Base-by-base conservation (phyloP, 1,284 basidiomycete species). In the Pisolithus thermaeus region DNA sequence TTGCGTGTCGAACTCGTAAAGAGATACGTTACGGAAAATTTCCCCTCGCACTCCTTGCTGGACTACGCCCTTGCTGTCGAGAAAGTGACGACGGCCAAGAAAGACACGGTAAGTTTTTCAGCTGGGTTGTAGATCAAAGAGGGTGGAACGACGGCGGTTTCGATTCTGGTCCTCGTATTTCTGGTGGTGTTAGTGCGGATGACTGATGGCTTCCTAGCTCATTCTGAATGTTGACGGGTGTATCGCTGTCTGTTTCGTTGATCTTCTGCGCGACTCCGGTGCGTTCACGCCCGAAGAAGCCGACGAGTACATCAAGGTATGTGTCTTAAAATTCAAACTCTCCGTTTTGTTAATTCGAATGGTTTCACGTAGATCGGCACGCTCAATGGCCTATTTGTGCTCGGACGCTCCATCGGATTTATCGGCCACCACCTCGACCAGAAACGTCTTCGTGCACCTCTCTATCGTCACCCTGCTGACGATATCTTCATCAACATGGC, bases 1-100 rank as follows among this genome's bases (percentile, higher is more conserved):
- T 77, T 93, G 48, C 93, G 96, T 71, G 96, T 99, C 61, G 89
- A 95, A 75, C 88, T 99, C 53, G 95, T 99, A 56, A 97, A 97
- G 81, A 93, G 97, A 75, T 99, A 91, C 66, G 95, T 97, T 56
- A 77, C 70, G 73, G 94, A 97, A 77, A 78, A 97, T 80, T 99
- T 99, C 90, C 95, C 95, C 7, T 87, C 84, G 68, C 84, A 93
- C 77, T 84, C 81, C 59, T 77, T 94, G 56, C 85, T 99, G 67
- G 96, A 99, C 77, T 99, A 97, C 66, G 96, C 96, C n/a, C 83
- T 98, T 54, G 94, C 92, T 42, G 94, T 98, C 59, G 95, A 99
- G 80, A 93, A 92, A 73, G 95, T 98, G 52, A 98, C 96, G 39
- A 96, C 94, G 44, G 78, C 92, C 53, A 99, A 99, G 87, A 97